A percentile compares a stretch with the other conserved stretches of the same genome.
phyloP scores from a whole-genome alignment of 2,329 filamentous ascomycete genomes.

The Beauveria rudraprayagi region DNA sequence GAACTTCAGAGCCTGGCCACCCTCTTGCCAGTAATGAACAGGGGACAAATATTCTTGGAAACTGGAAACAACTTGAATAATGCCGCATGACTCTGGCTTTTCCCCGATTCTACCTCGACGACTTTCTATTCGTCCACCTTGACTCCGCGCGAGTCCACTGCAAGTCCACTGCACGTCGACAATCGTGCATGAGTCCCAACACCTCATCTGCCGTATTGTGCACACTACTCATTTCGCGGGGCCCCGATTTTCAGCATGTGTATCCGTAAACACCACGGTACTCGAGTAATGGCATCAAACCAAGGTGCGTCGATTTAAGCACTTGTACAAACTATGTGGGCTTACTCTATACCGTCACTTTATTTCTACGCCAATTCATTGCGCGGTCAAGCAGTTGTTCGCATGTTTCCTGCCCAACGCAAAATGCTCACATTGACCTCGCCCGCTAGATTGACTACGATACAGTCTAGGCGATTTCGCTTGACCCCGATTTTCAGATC shows the following conservation, averaged over 20 bases:
- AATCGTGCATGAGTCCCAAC: slow-evolving; percentile 3
- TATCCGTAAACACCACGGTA: neutral
- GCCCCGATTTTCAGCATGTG: slow-evolving; percentile 3
- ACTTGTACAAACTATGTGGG: neutral
- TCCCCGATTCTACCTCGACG: neutral
- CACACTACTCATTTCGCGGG: slow-evolving; percentile 6
- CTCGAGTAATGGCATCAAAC: slow-evolving; percentile 9
- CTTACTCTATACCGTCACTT: neutral
- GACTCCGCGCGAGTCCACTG: slow-evolving; percentile 5
- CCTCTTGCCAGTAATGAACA: neutral
- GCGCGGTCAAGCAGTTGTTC: neutral
- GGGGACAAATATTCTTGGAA: neutral
- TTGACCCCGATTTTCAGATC: neutral
- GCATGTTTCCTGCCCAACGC: neutral
- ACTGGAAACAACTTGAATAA: slow-evolving; percentile 6
- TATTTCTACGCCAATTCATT: neutral
- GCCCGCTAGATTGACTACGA: neutral
- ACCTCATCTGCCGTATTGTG: slow-evolving; percentile 5
- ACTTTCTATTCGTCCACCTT: neutral
- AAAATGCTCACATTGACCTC: neutral
- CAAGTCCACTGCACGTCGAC: slow-evolving; percentile 5
- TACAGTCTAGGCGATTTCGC: neutral
- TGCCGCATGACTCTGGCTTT: neutral
- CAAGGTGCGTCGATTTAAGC: neutral
- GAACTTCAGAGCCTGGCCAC: neutral